Conservation (phyloP, 768 basidiomycete genomes). For the Dentipellis sp. region DNA sequence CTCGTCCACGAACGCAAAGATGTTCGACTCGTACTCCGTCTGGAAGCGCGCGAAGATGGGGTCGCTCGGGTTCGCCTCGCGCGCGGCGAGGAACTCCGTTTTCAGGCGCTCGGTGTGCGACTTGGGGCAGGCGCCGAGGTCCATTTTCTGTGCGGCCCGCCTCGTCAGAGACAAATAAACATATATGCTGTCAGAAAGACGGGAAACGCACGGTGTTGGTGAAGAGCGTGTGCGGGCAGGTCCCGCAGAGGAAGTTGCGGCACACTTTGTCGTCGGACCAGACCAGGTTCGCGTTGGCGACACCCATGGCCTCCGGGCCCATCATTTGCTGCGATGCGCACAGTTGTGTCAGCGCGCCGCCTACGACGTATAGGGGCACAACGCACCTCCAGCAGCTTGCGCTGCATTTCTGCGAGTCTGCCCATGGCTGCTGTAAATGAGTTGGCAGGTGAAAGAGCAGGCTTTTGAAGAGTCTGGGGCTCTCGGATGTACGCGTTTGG, state of each 20-base stretch:
- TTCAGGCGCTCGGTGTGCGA: constrained; percentile 92
- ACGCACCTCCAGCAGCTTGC: constrained; percentile 73
- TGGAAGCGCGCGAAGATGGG: constrained; percentile 84
- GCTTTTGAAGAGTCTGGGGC: no score
- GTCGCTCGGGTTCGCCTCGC: constrained; percentile 65
- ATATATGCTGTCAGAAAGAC: neutral
- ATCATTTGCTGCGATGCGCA: constrained; percentile 82
- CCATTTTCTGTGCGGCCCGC: constrained; percentile 78
- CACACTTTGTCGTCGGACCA: constrained; percentile 98
- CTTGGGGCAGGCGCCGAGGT: constrained; percentile 94
- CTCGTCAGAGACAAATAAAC: neutral
- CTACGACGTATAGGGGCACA: constrained; percentile 18
- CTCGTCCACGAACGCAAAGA: constrained; percentile 95
- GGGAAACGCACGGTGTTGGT: constrained; percentile 80
- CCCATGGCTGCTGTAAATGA: constrained; percentile 53
- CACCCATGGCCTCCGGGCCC: constrained; percentile 99
- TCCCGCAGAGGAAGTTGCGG: constrained; percentile 95
- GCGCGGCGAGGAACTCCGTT: constrained; percentile 77
- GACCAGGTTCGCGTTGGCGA: constrained; percentile 82
- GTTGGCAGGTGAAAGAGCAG: neutral
- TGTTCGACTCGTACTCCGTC: constrained; percentile 92
- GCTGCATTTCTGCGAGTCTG: constrained; percentile 93
- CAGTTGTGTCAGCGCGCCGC: constrained; percentile 11
- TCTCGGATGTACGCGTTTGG: neutral
- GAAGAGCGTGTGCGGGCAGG: constrained; percentile 96